Conservation (phyloP, 257 asterid species). For the Linaria vulgaris region DNA sequence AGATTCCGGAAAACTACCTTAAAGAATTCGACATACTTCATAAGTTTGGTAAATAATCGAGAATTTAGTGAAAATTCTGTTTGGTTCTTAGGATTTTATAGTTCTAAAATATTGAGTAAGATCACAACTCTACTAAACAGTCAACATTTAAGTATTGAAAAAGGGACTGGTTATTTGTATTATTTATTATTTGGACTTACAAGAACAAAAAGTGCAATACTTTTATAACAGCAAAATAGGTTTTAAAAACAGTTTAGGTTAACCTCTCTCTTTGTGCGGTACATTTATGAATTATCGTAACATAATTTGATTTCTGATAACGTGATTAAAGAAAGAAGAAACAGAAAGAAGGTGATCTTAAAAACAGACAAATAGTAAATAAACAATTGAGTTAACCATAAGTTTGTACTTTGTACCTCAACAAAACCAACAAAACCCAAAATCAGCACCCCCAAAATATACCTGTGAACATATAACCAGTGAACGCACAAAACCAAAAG, state of each 20-base stretch:
- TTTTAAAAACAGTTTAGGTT: no score
- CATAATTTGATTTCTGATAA: background rate
- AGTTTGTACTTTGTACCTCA: constrained; percentile 12
- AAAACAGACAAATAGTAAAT: background rate
- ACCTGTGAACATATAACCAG: constrained; percentile 21
- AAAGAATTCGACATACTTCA: background rate
- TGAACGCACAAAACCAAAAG: constrained; percentile 23
- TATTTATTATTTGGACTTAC: background rate
- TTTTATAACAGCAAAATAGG: no score
- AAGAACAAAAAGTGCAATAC: background rate
- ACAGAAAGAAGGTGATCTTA: background rate
- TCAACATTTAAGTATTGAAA: no score
- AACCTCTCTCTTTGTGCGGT: no score
- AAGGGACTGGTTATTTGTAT: no score
- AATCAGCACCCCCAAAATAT: background rate
- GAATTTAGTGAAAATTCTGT: no score
- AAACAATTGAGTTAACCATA: background rate
- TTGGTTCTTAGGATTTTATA: no score
- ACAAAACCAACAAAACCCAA: constrained; percentile 35
- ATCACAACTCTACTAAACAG: no score
- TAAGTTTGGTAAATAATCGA: background rate
- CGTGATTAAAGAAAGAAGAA: background rate
- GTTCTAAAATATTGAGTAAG: no score
- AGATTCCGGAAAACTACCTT: background rate
- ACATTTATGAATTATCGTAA: background rate